Conservation (phyloP, 2,329 filamentous ascomycete genomes). For the Anthostomella pinea region DNA sequence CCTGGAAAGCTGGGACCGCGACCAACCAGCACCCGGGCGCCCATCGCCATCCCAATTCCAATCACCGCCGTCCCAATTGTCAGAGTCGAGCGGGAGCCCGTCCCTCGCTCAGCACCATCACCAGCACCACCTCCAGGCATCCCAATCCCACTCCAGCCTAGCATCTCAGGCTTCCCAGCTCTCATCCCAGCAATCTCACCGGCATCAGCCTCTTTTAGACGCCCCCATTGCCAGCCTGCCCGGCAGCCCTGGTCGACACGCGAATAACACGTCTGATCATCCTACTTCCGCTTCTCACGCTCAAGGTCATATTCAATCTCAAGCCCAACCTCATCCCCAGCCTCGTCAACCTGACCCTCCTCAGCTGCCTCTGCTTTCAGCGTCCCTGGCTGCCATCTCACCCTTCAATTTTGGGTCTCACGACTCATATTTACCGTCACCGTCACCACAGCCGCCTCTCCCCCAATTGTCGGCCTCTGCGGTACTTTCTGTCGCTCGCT, state of each 20-base stretch:
- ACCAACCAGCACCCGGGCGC: no score
- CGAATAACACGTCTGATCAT: constrained; percentile 1
- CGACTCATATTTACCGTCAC: no score
- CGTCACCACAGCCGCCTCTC: constrained; percentile 6
- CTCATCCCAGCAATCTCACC: constrained; percentile 1
- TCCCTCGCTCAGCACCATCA: background rate
- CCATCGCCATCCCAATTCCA: no score
- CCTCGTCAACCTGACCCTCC: constrained; percentile 11
- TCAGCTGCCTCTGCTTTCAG: constrained; percentile 15
- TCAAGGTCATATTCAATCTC: constrained; percentile 3
- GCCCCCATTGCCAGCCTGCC: constrained; percentile 3
- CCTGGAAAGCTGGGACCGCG: no score
- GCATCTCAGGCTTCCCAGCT: no score
- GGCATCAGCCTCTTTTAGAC: no score
- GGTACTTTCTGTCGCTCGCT: constrained; percentile 17
- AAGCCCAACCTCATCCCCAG: background rate
- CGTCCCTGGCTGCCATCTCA: constrained; percentile 11
- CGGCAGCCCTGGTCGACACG: background rate
- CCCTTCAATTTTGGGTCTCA: no score
- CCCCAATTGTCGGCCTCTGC: constrained; percentile 14
- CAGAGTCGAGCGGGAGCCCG: constrained; percentile 4
- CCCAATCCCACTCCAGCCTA: constrained; percentile 4
- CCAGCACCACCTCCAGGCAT: constrained; percentile 1
- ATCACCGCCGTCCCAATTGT: no score
- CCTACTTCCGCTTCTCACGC: constrained; percentile 1